phyloP scores from a whole-genome alignment of 2,329 filamentous ascomycete species.

The Alternaria rosae region DNA sequence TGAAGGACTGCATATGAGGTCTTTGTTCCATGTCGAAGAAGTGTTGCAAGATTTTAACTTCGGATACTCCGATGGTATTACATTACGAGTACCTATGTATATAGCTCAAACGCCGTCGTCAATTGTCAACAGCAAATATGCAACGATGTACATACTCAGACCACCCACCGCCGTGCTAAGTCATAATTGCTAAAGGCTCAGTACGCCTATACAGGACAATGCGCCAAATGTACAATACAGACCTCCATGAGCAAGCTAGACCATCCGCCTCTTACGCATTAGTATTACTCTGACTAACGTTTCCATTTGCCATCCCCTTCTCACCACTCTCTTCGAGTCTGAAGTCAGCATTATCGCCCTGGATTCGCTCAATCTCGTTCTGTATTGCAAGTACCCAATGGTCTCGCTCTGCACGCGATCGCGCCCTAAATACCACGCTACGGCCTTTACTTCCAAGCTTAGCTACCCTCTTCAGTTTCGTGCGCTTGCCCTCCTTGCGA shows the following conservation, averaged over 20 bases:
- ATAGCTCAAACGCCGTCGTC: neutral
- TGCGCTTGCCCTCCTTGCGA: constrained; percentile 51
- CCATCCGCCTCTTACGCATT: neutral
- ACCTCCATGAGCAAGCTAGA: neutral
- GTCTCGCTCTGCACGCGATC: constrained; percentile 70
- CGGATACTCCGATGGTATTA: neutral
- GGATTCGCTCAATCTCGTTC: constrained; percentile 69
- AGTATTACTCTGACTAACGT: neutral
- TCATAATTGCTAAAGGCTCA: neutral
- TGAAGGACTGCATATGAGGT: neutral
- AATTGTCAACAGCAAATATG: neutral
- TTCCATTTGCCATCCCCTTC: neutral
- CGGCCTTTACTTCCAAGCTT: constrained; percentile 67
- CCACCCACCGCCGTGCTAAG: neutral
- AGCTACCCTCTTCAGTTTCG: constrained; percentile 66
- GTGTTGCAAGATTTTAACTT: neutral
- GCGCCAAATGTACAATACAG: neutral
- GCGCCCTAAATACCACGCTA: constrained; percentile 70
- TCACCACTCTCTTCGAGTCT: constrained; percentile 40
- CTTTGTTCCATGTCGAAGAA: neutral
- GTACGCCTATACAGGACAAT: neutral
- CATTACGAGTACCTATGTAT: neutral
- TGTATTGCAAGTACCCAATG: constrained; percentile 72
- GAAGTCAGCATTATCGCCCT: constrained; percentile 58
- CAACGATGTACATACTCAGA: neutral